Base-by-base conservation (phyloP, 2,329 filamentous ascomycete genomes). In the Exserohilum rostratum region DNA sequence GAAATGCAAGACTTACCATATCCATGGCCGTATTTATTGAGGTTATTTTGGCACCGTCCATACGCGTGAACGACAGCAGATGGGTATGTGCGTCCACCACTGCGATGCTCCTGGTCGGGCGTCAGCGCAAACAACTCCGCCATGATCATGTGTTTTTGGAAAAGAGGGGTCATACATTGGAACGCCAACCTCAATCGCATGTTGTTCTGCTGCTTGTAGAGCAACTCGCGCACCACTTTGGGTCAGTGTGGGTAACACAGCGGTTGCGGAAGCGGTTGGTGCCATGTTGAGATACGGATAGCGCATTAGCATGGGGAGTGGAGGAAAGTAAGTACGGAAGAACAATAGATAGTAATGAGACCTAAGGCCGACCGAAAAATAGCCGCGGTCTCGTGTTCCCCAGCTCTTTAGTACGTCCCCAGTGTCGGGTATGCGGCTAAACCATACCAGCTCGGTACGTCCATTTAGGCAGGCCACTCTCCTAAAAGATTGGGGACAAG, bases 1-100 rank as follows among this genome's bases (percentile, higher is more conserved):
- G 4, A 25, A 4, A 25, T 25, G 7, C 7, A 25, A 5, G 22
- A 25, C 22, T 25, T 25, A 25, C 22, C 67, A 84, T 82, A 44
- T 87, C 85, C 5, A 89, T 87, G 1, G 84, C 81, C 64, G 88
- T 81, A 69, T 84, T 83, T 58, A 87, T 82, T 3, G 82, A 76
- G 15, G 78, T 80, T 27, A 79, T 67, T 57, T 79, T 80, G 31
- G 77, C 77, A 53, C 68, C 72, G 58, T 77, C 76, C 77, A 80
- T 80, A 64, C 78, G 76, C 34, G 65, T 68, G 69, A 80, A 80
- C 64, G 72, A 67, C 20, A 80, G 69, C 34, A 81, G 76, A 55
- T 80, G 76, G 3, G 73, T 69, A 38, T 75, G 71, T 20, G 70
- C 62, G 62, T 80, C 77, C 27, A 78, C 76, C 45, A 80, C 67